phyloP scores from a whole-genome alignment of 2,329 filamentous ascomycete genomes.

The Penicillium sp. region DNA sequence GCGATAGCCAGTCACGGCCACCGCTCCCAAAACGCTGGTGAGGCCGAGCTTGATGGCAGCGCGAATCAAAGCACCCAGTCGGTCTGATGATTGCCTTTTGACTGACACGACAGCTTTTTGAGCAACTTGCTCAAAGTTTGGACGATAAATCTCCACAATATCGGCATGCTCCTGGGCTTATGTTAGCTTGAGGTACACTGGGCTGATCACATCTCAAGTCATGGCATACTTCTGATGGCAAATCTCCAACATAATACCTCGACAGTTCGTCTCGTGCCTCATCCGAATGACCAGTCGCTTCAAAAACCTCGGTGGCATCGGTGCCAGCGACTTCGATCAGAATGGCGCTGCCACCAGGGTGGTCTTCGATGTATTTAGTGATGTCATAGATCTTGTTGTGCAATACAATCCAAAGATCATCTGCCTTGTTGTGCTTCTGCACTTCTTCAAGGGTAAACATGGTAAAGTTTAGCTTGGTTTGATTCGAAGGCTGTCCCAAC shows the following conservation, averaged over 20 bases:
- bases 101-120: constrained; percentile 19
- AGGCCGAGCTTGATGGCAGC: background rate
- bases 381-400: constrained; percentile 54
- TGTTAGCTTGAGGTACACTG: constrained; percentile 12
- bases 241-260: background rate
- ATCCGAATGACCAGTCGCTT: constrained; percentile 49
- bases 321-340: constrained; percentile 43
- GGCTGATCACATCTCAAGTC: constrained; percentile 16
- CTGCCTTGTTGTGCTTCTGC: background rate
- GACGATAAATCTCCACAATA: constrained; percentile 18
- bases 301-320: constrained; percentile 45
- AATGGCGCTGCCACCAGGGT: constrained; percentile 51
- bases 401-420: constrained; percentile 20
- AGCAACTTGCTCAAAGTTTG: constrained; percentile 20
- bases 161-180: constrained; percentile 19
- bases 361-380: constrained; percentile 58
- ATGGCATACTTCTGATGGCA: constrained; percentile 31
- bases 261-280: constrained; percentile 42
- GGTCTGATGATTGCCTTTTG: constrained; percentile 1
- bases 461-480: no score
- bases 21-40: background rate
- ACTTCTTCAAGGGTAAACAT: background rate
- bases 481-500: no score
- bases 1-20: background rate
- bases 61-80: background rate